Evolutionary conservation across 1,139 yeast genomes (phyloP).

Genomic region (Candida sojae): DNA sequence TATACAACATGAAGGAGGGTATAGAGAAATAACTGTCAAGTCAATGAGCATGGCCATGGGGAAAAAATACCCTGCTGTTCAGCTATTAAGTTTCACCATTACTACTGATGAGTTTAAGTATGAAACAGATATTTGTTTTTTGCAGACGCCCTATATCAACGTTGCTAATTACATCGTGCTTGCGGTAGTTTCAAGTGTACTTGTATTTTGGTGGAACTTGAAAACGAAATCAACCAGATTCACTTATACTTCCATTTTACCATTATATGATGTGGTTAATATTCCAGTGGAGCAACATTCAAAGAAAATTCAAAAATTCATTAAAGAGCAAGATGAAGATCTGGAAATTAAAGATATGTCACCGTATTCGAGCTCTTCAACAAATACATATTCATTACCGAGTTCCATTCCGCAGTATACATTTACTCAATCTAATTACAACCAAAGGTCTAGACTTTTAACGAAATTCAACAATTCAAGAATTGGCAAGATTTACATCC

Average conservation of each 20-base stretch:
- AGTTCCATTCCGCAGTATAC: constrained; percentile 17
- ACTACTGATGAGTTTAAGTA: constrained; percentile 21
- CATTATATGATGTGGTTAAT: constrained; percentile 12
- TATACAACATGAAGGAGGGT: constrained; percentile 30
- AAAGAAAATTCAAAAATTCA: constrained; percentile 23
- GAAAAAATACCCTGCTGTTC: constrained; percentile 54
- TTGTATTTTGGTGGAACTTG: constrained; percentile 33
- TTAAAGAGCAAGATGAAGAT: constrained; percentile 23
- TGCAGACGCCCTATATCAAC: constrained; percentile 51
- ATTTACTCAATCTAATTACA: constrained; percentile 8
- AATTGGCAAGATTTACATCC: constrained; percentile 8
- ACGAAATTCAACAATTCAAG: constrained; percentile 8
- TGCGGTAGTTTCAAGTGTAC: constrained; percentile 35
- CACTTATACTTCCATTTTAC: constrained; percentile 17
- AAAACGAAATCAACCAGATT: constrained; percentile 17
- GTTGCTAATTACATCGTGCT: constrained; percentile 37
- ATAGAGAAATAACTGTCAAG: constrained; percentile 53
- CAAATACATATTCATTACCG: constrained; percentile 9
- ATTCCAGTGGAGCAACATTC: constrained; percentile 16
- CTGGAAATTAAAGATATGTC: constrained; percentile 1
- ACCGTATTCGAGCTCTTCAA: background rate
- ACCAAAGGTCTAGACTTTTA: background rate
- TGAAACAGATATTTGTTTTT: constrained; percentile 46
- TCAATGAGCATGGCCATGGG: constrained; percentile 67
- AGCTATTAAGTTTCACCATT: constrained; percentile 38